phyloP scores from a whole-genome alignment of 805 yeast species.

The Candida takata region DNA sequence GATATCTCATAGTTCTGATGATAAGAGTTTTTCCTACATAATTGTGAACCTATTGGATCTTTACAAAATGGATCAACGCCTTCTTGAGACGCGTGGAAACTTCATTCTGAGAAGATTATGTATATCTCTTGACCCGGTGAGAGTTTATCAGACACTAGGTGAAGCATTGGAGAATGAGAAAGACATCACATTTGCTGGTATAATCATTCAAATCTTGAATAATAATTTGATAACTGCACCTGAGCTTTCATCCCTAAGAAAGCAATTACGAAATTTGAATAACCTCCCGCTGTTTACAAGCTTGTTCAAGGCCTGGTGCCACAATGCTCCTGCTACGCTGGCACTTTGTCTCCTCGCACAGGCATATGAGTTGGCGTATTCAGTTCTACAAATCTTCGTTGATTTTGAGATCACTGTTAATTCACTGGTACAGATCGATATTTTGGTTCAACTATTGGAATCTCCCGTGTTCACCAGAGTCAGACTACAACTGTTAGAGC shows the following conservation, averaged over 20 bases:
- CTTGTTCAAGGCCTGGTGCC: conserved; percentile 86
- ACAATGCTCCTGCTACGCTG: conserved; percentile 81
- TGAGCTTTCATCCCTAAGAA: conserved; percentile 66
- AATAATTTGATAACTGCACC: conserved; percentile 82
- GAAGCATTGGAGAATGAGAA: conserved; percentile 56
- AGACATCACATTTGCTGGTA: conserved; percentile 64
- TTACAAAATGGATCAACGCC: conserved; percentile 61
- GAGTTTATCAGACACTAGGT: conserved; percentile 75
- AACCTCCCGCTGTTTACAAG: conserved; percentile 68
- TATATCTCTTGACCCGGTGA: conserved; percentile 70
- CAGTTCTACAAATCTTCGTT: conserved; percentile 73
- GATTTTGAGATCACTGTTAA: conserved; percentile 76
- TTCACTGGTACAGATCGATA: conserved; percentile 78
- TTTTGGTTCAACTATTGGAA: conserved; percentile 82
- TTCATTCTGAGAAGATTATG: conserved; percentile 81
- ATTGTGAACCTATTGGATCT: conserved; percentile 62
- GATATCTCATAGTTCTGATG: conserved; percentile 64
- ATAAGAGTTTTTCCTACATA: conserved; percentile 68
- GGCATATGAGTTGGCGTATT: conserved; percentile 79
- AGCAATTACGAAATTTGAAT: conserved; percentile 55
- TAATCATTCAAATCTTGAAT: conserved; percentile 81
- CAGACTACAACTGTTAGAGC: conserved; percentile 83
- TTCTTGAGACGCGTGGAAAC: conserved; percentile 69
- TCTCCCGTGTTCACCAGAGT: conserved; percentile 87
- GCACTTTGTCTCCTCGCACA: conserved; percentile 82